Evolutionary conservation across 202 grass and related monocot genomes (phyloP), one percentile per base, ranked within the genome.

Genomic region (Panicum hallii): DNA sequence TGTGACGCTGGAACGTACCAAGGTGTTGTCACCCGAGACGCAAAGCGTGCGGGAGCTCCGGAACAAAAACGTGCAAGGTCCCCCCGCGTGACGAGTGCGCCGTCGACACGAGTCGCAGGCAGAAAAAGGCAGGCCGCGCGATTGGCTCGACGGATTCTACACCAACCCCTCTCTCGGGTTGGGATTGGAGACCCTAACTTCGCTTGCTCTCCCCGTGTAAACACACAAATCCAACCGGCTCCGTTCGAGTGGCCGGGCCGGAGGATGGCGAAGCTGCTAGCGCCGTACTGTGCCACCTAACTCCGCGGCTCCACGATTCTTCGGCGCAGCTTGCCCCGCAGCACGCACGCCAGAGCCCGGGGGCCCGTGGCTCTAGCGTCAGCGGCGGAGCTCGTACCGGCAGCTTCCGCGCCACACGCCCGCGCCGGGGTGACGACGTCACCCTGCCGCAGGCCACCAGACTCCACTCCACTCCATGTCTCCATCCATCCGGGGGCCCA

Each of bases 21-120:
- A 7, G 11, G 55, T 11, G 56, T 23, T 16, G 62, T 26, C 26
- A 26, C 26, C 26, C 26, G 26, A 53, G 70, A 87, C 50, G 70
- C 61, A 74, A 74, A 49, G 10, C n/a, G 6, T 3, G 56, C 19
- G 67, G n/a, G 11, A 38, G 53, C 67, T 32, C 52, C 9, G 9
- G 76, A 22, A 8, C 19, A 45, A 38, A 75, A 81, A 67, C 77
- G 77, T 74, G 68, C 57, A 7, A n/a, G 15, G 44, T 11, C 7
- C 9, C 23, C 11, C 58, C 58, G 58, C 23, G 58, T 8, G 56
- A 20, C 42, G 42, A 63, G 5, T 11, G 55, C 75, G 2, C 2
- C 23, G 26, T 7, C 42, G 30, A 70, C 81, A 54, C n/a, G 20
- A 48, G 70, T 13, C 3, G 16, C 2, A 5, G 7, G 42, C 2